These are phyloP conservation scores for Dovyalis caffra DNA, from an alignment of 345 rosid genomes.

Conservation along the genomic window DNA sequence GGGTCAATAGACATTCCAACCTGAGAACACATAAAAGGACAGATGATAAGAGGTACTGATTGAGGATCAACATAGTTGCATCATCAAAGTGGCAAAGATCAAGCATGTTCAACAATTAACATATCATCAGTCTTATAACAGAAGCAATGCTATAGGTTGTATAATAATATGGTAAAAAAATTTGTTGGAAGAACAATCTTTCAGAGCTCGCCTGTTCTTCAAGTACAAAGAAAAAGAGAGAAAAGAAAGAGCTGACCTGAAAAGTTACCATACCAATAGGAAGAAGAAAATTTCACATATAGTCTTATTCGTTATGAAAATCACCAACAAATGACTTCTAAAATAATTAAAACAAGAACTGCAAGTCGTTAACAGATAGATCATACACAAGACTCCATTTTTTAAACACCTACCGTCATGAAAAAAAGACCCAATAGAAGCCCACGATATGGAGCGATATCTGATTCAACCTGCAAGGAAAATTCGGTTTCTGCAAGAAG, in stretches of 20 bases:
- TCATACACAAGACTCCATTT: conserved; percentile 1
- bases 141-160: background rate
- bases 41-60: conserved; percentile 26
- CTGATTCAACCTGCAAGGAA: conserved; percentile 99
- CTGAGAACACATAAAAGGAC: conserved; percentile 48
- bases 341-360: background rate
- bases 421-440: conserved; percentile 97
- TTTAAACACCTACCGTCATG: conserved; percentile 72
- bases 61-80: conserved; percentile 14
- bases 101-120: conserved; percentile 17
- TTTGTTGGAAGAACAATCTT: background rate
- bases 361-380: background rate
- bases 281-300: background rate
- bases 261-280: background rate
- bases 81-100: conserved; percentile 12
- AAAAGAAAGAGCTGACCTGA: background rate
- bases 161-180: background rate
- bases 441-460: conserved; percentile 99
- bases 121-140: background rate
- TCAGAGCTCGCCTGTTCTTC: background rate
- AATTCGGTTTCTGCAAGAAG: conserved; percentile 99
- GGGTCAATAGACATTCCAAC: conserved; percentile 99
- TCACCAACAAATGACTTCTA: background rate
- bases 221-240: background rate
- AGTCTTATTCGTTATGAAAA: background rate